phyloP scores from a whole-genome alignment of 257 asterid genomes.

The Cordia subcordata region DNA sequence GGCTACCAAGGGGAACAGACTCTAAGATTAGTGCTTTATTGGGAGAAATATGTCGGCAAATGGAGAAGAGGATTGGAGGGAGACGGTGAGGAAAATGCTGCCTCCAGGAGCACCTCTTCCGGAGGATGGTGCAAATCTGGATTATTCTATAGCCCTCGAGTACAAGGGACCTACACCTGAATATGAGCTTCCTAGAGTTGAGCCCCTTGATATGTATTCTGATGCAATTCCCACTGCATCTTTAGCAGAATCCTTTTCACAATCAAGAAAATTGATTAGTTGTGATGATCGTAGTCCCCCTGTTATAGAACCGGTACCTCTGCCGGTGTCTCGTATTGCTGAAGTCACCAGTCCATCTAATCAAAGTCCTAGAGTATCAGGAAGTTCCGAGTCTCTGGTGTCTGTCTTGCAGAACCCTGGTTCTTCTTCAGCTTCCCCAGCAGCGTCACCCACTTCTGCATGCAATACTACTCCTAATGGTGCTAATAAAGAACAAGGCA shows the following conservation, averaged over 20 bases:
- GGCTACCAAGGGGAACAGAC: constrained; percentile 14
- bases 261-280: constrained; percentile 44
- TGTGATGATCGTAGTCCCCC: constrained; percentile 35
- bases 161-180: constrained; percentile 71
- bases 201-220: constrained; percentile 55
- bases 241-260: constrained; percentile 57
- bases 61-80: constrained; percentile 66
- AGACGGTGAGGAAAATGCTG: constrained; percentile 78
- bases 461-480: constrained; percentile 31
- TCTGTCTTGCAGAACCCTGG: constrained; percentile 66
- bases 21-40: constrained; percentile 17
- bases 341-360: constrained; percentile 29
- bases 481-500: constrained; percentile 20
- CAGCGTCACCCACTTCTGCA: constrained; percentile 63
- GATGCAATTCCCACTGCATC: constrained; percentile 54
- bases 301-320: constrained; percentile 57
- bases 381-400: constrained; percentile 73
- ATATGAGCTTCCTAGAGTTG: constrained; percentile 62
- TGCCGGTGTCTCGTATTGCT: constrained; percentile 61
- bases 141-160: constrained; percentile 84
- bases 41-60: constrained; percentile 41
- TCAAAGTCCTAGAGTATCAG: constrained; percentile 42
- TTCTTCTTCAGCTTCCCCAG: constrained; percentile 58
- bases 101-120: constrained; percentile 94
- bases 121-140: constrained; percentile 58